Evolutionary conservation across 106 monocot species (phyloP), one percentile per base, ranked within the genome.

Genomic region (Dendrobium catenatum): DNA sequence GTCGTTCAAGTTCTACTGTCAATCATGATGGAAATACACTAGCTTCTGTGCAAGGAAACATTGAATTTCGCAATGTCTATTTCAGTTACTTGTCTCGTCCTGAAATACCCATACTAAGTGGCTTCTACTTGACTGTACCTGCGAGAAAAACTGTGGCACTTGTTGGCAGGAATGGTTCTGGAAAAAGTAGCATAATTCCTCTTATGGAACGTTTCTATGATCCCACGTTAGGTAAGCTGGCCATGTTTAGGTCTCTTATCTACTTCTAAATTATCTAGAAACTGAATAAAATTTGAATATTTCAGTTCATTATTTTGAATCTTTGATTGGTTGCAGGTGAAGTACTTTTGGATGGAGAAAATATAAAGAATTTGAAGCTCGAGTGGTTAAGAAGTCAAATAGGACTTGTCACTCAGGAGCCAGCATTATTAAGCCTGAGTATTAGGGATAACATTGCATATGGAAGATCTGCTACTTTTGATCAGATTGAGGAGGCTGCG

Each of bases 171-270:
- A 97, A 94, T 86, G 96, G 96, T 76, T 97, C 96, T 33, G 96
- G 96, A 66, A 97, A 97, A 83, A 97, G 96, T 77, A 97, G 96
- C 73, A 97, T 97, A 79, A 97, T 97, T 85, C 96, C 96, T 85
- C 94, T 97, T 15, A 94, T 97, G 94, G 96, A 97, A 78, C 90
- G 96, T 24, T 97, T 97, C 81, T 97, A 97, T 83, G 96, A 97
- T 86, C 96, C 96, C 27, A 97, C 94, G 26, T 83, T 97, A 89
- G 96, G 96, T 96, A 85, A 31, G 6, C 44, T 68, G 24, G 42
- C 44, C 22, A 55, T 37, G 42, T 42, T 66, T 11, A 31, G 11
- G 15, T 26, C 9, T 51, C 40, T 37, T 43, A 13, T 61, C 11
- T 78, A 40, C 1, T 83, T 82, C 54, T 24, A 24, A 66, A 26